Evolutionary conservation across 2,329 filamentous ascomycete species (phyloP).

Genomic region (Ophiocordyceps robertsii): DNA sequence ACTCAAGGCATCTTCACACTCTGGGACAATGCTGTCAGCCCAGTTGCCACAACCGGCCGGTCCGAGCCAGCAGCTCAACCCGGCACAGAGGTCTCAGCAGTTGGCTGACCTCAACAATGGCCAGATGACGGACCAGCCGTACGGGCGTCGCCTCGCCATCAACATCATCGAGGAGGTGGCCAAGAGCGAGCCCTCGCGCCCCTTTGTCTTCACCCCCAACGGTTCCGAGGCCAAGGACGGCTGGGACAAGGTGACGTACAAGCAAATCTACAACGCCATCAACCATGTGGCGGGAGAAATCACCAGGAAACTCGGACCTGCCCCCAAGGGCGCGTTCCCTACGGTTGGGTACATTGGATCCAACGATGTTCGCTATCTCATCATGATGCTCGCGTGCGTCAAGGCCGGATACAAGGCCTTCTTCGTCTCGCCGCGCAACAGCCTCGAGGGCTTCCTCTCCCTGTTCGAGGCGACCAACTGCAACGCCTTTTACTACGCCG

Average conservation of each 20-base stretch:
- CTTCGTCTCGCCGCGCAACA: slow-evolving; percentile 7
- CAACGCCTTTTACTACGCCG: slow-evolving; percentile 18
- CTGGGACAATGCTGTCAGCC: neutral
- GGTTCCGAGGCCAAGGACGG: slow-evolving; percentile 11
- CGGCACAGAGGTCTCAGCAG: neutral
- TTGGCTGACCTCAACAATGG: neutral
- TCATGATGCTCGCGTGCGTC: slow-evolving; percentile 6
- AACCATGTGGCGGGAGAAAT: slow-evolving; percentile 18
- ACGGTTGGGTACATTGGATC: slow-evolving; percentile 20
- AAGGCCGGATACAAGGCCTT: slow-evolving; percentile 5
- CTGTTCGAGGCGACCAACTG: slow-evolving; percentile 30
- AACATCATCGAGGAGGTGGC: slow-evolving; percentile 11
- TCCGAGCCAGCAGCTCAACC: neutral
- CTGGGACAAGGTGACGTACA: slow-evolving; percentile 14
- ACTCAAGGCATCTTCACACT: neutral
- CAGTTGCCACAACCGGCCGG: neutral
- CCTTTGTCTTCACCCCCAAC: slow-evolving; percentile 23
- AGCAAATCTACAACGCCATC: slow-evolving; percentile 14
- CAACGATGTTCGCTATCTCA: slow-evolving; percentile 5
- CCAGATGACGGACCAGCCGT: neutral
- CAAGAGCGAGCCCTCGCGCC: slow-evolving; percentile 12
- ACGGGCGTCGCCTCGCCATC: slow-evolving; percentile 5
- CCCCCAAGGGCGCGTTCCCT: slow-evolving; percentile 12
- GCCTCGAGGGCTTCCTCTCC: slow-evolving; percentile 9
- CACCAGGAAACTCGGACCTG: slow-evolving; percentile 20